Percentiles rank a stretch among this genome's conserved stretches.
phyloP scores from a whole-genome alignment of 331 rosid species.

The Prunus yedoensis region DNA sequence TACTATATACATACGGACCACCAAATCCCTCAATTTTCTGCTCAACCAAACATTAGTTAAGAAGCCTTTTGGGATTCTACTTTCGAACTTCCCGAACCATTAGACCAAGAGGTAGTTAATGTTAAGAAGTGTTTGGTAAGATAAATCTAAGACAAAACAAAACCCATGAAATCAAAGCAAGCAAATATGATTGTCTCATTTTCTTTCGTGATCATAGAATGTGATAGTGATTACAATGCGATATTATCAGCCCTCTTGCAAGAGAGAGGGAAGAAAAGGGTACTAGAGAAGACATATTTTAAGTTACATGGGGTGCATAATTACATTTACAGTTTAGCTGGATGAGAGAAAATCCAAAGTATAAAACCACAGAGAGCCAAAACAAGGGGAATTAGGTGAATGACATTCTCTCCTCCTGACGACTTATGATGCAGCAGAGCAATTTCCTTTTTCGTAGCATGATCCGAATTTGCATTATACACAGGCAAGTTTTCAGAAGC shows the following conservation, averaged over 20 bases:
- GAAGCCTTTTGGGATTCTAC: too few species aligned
- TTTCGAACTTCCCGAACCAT: too few species aligned
- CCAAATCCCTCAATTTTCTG: too few species aligned
- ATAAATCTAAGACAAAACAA: not conserved
- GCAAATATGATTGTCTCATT: not conserved
- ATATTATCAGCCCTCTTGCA: not conserved
- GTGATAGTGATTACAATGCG: not conserved
- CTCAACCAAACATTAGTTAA: not conserved
- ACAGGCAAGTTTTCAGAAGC: constrained; percentile 45
- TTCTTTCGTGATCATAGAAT: not conserved
- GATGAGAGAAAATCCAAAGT: constrained; percentile 71
- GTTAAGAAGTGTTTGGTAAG: too few species aligned
- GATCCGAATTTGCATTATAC: constrained; percentile 29
- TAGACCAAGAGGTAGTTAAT: too few species aligned
- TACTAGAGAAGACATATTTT: not conserved
- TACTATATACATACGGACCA: too few species aligned
- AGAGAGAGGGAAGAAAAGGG: not conserved
- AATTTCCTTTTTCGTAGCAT: constrained; percentile 44
- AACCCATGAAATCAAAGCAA: not conserved
- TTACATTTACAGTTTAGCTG: not conserved
- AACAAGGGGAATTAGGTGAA: constrained; percentile 69
- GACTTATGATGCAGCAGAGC: constrained; percentile 16
- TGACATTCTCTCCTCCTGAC: constrained; percentile 40
- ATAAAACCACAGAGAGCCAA: constrained; percentile 61
- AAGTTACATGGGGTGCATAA: not conserved